Conservation (phyloP, 2,329 filamentous ascomycete genomes). For the Eurotiales sp. region DNA sequence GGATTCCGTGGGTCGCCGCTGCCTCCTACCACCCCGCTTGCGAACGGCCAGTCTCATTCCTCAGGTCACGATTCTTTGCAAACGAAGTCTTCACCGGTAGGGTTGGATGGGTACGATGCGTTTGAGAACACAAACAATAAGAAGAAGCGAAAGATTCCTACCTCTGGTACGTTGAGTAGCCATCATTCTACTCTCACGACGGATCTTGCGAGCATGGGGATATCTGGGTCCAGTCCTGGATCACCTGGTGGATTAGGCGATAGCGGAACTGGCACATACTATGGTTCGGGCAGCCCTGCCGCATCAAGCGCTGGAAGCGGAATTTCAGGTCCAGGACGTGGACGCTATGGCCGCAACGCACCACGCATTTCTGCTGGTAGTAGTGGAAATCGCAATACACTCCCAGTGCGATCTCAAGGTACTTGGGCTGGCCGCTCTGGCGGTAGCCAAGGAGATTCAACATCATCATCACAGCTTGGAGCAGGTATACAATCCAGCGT, state of each 20-base stretch:
- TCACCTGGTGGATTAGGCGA: slow-evolving; percentile 44
- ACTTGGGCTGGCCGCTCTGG: slow-evolving; percentile 51
- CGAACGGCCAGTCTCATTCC: slow-evolving; percentile 25
- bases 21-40: slow-evolving; percentile 28
- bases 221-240: slow-evolving; percentile 47
- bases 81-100: slow-evolving; percentile 60
- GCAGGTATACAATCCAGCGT: slow-evolving; percentile 25
- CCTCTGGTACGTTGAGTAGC: slow-evolving; percentile 66
- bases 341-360: slow-evolving; percentile 67
- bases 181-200: slow-evolving; percentile 58
- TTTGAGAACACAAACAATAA: slow-evolving; percentile 99
- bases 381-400: slow-evolving; percentile 57
- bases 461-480: slow-evolving; percentile 42
- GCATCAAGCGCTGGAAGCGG: slow-evolving; percentile 58
- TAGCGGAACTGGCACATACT: slow-evolving; percentile 49
- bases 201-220: slow-evolving; percentile 62
- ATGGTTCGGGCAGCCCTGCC: slow-evolving; percentile 53
- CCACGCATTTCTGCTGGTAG: slow-evolving; percentile 46
- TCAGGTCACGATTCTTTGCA: slow-evolving; percentile 22
- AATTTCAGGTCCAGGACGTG: slow-evolving; percentile 80
- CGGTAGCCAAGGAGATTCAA: slow-evolving; percentile 46
- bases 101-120: slow-evolving; percentile 88
- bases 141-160: slow-evolving; percentile 97
- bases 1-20: slow-evolving; percentile 37
- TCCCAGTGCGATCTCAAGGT: slow-evolving; percentile 55